Evolutionary conservation across 768 basidiomycete species (phyloP).

Genomic region (Russula ochroleuca): DNA sequence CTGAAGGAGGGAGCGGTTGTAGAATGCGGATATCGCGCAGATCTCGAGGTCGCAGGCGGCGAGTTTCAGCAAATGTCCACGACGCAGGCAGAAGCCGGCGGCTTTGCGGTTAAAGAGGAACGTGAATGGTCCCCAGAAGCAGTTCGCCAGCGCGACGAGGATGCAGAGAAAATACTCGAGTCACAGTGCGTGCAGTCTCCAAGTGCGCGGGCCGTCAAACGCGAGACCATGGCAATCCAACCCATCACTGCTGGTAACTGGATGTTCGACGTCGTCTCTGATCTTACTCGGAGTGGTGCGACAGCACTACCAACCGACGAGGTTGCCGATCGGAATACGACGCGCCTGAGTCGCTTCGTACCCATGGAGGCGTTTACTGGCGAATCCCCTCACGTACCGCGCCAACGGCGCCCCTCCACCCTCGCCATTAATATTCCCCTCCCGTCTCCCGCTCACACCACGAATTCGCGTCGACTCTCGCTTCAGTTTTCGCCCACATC

Average conservation of each 20-base stretch:
- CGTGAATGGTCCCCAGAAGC: conserved; percentile 29
- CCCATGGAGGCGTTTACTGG: conserved; percentile 35
- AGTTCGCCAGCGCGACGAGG: conserved; percentile 37
- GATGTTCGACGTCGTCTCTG: conserved; percentile 79
- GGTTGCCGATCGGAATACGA: conserved; percentile 30
- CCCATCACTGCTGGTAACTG: conserved; percentile 67
- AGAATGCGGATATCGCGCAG: conserved; percentile 82
- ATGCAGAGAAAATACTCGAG: conserved; percentile 48
- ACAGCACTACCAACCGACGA: conserved; percentile 31
- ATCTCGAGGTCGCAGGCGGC: conserved; percentile 61
- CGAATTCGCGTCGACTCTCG: conserved; percentile 44
- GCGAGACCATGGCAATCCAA: conserved; percentile 47
- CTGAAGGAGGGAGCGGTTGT: conserved; percentile 75
- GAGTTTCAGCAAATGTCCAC: conserved; percentile 71
- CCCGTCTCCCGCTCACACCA: conserved; percentile 37
- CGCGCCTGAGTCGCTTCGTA: conserved; percentile 38
- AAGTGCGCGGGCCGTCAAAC: conserved; percentile 35
- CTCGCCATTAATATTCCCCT: conserved; percentile 39
- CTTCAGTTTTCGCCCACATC: conserved; percentile 64
- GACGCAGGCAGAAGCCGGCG: conserved; percentile 50
- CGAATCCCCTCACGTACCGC: conserved; percentile 18
- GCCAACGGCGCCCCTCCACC: conserved; percentile 39
- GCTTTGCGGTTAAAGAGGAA: conserved; percentile 43
- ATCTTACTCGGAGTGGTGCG: conserved; percentile 45
- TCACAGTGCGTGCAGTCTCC: conserved; percentile 40